Evolutionary conservation across 768 basidiomycete genomes (phyloP), one percentile per base, ranked within the genome.

Genomic region (Gymnopilus dilepis): DNA sequence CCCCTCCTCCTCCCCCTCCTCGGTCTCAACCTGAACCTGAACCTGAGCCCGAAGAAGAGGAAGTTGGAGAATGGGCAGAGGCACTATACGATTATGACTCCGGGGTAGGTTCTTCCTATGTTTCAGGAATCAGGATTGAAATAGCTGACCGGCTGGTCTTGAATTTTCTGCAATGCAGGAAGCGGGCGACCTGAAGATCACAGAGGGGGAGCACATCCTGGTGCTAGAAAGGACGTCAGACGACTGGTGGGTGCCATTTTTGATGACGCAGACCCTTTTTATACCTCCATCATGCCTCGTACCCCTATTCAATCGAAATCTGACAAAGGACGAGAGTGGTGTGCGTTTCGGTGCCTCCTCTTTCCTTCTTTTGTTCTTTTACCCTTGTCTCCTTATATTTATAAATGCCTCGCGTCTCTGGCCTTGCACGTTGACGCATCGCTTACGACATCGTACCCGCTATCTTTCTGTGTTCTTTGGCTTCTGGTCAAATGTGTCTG

Each of bases 41-140:
- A 37, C 75, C 73, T 31, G 73, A 75, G 60, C 73, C 74, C 21
- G 74, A 74, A 55, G 73, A 74, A 55, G 68, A 78, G 33, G 78
- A 75, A 8, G 67, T 74, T 34, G 90, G 89, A 4, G 88, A 90
- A 62, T 94, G 92, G 92, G 90, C 85, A 15, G 86, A 92, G 67
- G 92, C 79, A 4, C 66, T 91, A 72, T 94, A 93, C 68, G 91
- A 90, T 61, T 94, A 90, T 76, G 76, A 76, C 42, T 87, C 90
- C 53, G 77, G 78, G 67, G 91, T 92, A 65, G 24, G 72, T 71
- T 31, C 24, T 11, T 24, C 42, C 33, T 33, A 26, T 6, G 9
- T 45, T 12, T 31, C 15, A 19, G 34, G 15, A 42, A 12, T 31
- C 15, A 19, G 34, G 15, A 42, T 30, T 11, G 22, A 28, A 41